These are phyloP conservation scores for Orbilia blumenaviensis DNA, from an alignment of 2,329 filamentous ascomycete genomes.

Conservation along the genomic window DNA sequence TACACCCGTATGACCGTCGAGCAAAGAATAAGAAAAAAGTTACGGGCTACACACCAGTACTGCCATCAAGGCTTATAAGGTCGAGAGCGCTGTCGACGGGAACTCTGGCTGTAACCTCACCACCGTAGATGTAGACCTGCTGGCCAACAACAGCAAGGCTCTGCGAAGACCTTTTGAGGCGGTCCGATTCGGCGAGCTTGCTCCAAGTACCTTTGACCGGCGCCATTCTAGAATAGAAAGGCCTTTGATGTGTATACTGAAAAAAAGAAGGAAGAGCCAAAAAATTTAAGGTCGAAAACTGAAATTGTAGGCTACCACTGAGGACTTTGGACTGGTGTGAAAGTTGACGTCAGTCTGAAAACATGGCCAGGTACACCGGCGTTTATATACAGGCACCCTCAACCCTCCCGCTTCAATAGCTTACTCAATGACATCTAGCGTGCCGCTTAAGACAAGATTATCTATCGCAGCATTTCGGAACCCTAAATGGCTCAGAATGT, in stretches of 20 bases:
- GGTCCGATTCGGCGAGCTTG: neutral
- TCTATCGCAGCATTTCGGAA: neutral
- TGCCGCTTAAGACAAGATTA: neutral
- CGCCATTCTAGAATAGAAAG: neutral
- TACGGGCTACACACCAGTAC: neutral
- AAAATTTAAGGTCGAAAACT: too few species aligned
- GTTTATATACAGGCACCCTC: too few species aligned
- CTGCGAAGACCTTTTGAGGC: constrained; percentile 39
- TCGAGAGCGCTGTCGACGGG: constrained; percentile 13
- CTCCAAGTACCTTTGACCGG: neutral
- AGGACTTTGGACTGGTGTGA: too few species aligned
- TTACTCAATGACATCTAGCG: too few species aligned
- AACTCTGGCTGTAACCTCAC: constrained; percentile 10
- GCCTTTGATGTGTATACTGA: too few species aligned
- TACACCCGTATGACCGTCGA: too few species aligned
- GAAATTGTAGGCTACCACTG: too few species aligned
- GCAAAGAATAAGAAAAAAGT: too few species aligned
- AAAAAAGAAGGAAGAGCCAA: too few species aligned
- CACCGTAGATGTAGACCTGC: constrained; percentile 46
- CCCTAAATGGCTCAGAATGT: neutral
- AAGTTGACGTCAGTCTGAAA: too few species aligned
- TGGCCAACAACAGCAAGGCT: constrained; percentile 30
- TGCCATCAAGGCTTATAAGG: neutral
- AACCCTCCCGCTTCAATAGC: too few species aligned
- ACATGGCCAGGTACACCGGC: too few species aligned